Evolutionary conservation across 2,329 filamentous ascomycete genomes (phyloP).

Genomic region (Paecilomyces dactylethromorphus): DNA sequence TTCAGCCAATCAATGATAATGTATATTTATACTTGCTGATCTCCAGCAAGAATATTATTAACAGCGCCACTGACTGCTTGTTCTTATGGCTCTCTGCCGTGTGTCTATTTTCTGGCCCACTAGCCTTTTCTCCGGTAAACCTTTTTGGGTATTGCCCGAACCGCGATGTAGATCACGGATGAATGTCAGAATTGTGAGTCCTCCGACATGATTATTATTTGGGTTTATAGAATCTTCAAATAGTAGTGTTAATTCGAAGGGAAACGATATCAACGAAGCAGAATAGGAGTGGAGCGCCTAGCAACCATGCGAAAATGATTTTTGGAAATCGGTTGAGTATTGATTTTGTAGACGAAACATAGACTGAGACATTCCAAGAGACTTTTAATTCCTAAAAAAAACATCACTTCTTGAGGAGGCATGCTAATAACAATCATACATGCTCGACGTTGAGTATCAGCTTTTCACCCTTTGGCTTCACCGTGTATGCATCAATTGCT

Average conservation of each 20-base stretch:
- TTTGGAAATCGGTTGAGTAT: too few relatives aligned
- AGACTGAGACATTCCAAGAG: too few relatives aligned
- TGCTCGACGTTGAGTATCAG: slow-evolving; percentile 52
- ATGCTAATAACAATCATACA: slow-evolving; percentile 4
- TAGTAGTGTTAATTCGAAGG: background rate
- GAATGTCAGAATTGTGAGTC: background rate
- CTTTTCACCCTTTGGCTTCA: slow-evolving; percentile 51
- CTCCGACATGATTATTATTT: background rate
- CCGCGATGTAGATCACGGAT: background rate
- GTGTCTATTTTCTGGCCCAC: background rate
- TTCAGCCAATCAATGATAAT: background rate
- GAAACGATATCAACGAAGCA: background rate
- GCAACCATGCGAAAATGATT: background rate
- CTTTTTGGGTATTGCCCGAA: background rate
- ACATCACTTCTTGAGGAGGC: background rate
- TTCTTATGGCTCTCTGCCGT: background rate
- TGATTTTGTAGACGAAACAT: background rate
- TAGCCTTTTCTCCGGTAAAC: background rate
- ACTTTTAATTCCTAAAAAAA: background rate
- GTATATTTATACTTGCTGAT: background rate
- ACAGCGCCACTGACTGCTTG: background rate
- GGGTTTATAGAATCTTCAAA: background rate
- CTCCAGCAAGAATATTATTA: background rate
- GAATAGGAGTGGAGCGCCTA: background rate
- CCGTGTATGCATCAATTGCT: slow-evolving; percentile 59